phyloP scores from a whole-genome alignment of 179 eudicot genomes.

The Corrigiola litoralis region DNA sequence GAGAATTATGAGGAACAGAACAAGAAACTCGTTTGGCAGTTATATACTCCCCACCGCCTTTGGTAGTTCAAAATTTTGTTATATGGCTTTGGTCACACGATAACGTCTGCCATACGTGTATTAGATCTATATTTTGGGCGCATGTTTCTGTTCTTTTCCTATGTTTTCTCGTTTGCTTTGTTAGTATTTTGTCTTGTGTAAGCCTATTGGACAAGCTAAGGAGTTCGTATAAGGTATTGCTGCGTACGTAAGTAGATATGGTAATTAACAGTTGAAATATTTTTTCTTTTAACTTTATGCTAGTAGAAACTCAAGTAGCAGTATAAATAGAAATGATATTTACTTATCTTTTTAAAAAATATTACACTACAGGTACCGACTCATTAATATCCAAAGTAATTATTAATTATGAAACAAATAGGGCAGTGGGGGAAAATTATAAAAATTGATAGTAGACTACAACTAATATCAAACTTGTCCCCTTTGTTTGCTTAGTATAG shows the following conservation, averaged over 20 bases:
- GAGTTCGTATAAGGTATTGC: neutral
- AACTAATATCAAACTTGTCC: no score
- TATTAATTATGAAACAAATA: no score
- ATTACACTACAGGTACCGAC: no score
- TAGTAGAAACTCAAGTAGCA: neutral
- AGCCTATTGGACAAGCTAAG: conserved; percentile 15
- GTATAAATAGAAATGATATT: no score
- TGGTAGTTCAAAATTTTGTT: conserved; percentile 5
- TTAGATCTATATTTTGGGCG: neutral
- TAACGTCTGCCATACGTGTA: conserved; percentile 32
- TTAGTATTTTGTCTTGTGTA: neutral
- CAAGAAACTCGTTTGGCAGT: conserved; percentile 32
- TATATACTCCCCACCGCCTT: conserved; percentile 14
- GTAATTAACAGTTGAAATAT: neutral
- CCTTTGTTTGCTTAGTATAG: no score
- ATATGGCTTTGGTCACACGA: conserved; percentile 34
- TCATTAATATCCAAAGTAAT: no score
- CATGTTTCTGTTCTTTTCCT: neutral
- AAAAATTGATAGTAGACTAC: no score
- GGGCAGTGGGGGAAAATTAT: no score
- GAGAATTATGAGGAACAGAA: conserved; percentile 16
- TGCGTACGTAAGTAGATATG: conserved; percentile 1
- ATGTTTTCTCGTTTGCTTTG: neutral
- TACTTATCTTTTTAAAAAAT: no score
- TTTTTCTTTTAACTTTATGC: neutral